phyloP scores from a whole-genome alignment of 2,329 filamentous ascomycete genomes.

The Ambrosiella cleistominuta region DNA sequence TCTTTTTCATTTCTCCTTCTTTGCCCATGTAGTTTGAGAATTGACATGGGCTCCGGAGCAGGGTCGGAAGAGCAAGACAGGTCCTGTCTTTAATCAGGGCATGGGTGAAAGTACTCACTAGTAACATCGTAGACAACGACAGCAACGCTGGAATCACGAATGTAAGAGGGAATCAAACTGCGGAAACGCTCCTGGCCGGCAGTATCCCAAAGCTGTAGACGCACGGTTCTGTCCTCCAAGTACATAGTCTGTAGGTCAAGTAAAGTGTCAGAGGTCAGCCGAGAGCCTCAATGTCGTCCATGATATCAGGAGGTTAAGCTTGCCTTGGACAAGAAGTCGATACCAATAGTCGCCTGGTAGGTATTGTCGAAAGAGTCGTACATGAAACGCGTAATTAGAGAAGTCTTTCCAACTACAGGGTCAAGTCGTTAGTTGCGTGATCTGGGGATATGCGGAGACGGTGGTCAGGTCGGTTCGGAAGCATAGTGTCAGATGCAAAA shows the following conservation, averaged over 20 bases:
- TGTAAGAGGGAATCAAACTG: conserved; percentile 93
- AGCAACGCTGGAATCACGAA: conserved; percentile 91
- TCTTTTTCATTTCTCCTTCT: background rate
- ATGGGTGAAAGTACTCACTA: conserved; percentile 31
- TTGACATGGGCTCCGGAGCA: conserved; percentile 1
- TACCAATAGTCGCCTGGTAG: conserved; percentile 98
- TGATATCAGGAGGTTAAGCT: conserved; percentile 13
- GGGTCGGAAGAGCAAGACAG: conserved; percentile 4
- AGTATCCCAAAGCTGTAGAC: conserved; percentile 95
- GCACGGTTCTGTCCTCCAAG: conserved; percentile 92
- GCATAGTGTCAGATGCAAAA: background rate
- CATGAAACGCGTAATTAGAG: conserved; percentile 97
- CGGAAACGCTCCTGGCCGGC: conserved; percentile 95
- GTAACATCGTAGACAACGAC: conserved; percentile 99
- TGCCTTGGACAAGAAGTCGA: conserved; percentile 97
- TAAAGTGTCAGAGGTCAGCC: background rate
- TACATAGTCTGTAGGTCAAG: conserved; percentile 67
- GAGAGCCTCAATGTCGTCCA: background rate
- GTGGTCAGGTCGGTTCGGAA: background rate
- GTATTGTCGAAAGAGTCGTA: conserved; percentile 99
- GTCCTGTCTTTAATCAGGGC: background rate
- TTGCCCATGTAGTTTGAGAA: background rate
- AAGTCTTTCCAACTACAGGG: conserved; percentile 80
- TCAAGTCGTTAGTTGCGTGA: background rate
- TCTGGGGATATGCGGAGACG: conserved; percentile 2